phyloP scores from a whole-genome alignment of 164 flowering plant species.

The Kalanchoe fedtschenkoi region DNA sequence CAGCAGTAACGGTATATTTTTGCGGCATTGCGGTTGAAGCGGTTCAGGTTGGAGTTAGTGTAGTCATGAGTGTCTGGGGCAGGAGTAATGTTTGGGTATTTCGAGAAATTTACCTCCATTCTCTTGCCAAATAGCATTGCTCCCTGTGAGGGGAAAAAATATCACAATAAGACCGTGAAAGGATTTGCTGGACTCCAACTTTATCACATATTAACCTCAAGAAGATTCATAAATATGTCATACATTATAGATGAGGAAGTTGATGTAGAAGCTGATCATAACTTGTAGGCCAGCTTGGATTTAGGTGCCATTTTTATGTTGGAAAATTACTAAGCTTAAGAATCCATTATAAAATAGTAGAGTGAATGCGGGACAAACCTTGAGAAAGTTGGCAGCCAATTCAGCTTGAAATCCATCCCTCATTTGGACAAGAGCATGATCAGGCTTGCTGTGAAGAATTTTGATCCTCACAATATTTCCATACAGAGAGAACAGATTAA shows the following conservation, averaged over 20 bases:
- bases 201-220: not conserved
- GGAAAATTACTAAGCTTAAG: not conserved
- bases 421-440: conserved; percentile 96
- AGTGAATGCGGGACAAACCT: conserved; percentile 35
- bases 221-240: not conserved
- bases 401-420: conserved; percentile 99
- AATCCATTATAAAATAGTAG: not conserved
- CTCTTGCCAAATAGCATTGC: conserved; percentile 80
- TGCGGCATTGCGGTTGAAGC: conserved; percentile 93
- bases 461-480: conserved; percentile 92
- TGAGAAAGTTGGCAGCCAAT: conserved; percentile 87
- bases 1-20: conserved; percentile 97
- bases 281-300: not conserved
- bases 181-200: no score
- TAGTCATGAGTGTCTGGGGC: conserved; percentile 87
- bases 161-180: no score
- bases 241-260: not conserved
- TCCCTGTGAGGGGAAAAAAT: conserved; percentile 46
- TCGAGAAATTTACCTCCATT: conserved; percentile 93
- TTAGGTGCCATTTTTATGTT: not conserved
- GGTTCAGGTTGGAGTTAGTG: conserved; percentile 84
- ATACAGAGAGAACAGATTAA: conserved; percentile 87
- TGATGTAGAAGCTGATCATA: not conserved
- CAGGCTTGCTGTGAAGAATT: conserved; percentile 91
- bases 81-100: conserved; percentile 68